phyloP scores from a whole-genome alignment of 2,329 filamentous ascomycete genomes.

The Plectosphaerella sp. region DNA sequence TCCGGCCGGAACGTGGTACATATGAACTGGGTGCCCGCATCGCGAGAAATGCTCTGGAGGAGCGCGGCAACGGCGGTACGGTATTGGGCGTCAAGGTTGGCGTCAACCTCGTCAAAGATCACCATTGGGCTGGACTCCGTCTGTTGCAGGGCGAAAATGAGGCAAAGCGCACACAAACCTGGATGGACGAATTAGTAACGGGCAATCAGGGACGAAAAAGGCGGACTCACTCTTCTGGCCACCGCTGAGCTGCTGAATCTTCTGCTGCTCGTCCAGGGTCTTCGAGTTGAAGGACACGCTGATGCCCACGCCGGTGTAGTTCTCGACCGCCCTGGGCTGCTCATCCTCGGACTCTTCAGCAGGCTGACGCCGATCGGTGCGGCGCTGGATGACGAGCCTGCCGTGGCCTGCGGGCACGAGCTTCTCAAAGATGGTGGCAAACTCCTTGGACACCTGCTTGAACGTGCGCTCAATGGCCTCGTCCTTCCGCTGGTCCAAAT shows the following conservation, averaged over 20 bases:
- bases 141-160: constrained; percentile 98
- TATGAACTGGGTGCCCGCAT: constrained; percentile 77
- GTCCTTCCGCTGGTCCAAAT: constrained; percentile 92
- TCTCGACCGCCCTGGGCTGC: constrained; percentile 72
- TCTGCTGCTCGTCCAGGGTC: constrained; percentile 90
- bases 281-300: constrained; percentile 98
- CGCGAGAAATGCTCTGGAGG: constrained; percentile 70
- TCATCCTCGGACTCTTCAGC: constrained; percentile 54
- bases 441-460: constrained; percentile 94
- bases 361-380: constrained; percentile 64
- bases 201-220: not conserved
- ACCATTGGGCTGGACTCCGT: constrained; percentile 98
- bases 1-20: constrained; percentile 98
- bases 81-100: constrained; percentile 97
- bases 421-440: constrained; percentile 88
- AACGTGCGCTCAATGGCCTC: constrained; percentile 98
- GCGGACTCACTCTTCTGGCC: constrained; percentile 86
- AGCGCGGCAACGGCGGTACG: constrained; percentile 91
- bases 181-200: constrained; percentile 13
- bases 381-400: constrained; percentile 86
- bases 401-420: constrained; percentile 92
- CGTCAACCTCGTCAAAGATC: constrained; percentile 98
- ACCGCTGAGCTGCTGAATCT: constrained; percentile 94
- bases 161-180: constrained; percentile 92
- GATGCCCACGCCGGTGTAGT: constrained; percentile 94